Evolutionary conservation across 192 early-diverging fungal genomes (phyloP).

Genomic region (Coemansia sp.): DNA sequence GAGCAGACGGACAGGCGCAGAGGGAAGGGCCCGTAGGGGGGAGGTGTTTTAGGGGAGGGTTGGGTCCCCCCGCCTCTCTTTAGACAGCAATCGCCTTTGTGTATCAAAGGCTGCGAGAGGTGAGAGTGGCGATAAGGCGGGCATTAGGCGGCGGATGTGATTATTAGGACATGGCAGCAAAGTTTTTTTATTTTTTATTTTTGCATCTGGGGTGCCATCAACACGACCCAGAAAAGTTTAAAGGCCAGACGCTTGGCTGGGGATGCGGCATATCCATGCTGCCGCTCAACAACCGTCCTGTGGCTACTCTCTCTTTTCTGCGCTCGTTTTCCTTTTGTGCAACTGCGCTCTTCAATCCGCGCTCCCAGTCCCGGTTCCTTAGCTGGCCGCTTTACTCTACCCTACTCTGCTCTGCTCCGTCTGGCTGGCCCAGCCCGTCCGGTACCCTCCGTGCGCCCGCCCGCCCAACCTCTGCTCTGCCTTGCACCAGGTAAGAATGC

Average conservation of each 20-base stretch:
- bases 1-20: not conserved
- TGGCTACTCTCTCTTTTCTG: not conserved
- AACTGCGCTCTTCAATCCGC: slow-evolving; percentile 5
- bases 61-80: slow-evolving; percentile 11
- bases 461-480: not conserved
- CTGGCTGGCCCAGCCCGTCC: slow-evolving; percentile 2
- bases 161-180: not conserved
- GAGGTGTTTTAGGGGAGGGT: slow-evolving; percentile 1
- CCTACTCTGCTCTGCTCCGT: not conserved
- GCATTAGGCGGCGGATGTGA: slow-evolving; percentile 5
- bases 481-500: slow-evolving; percentile 4
- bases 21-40: not conserved
- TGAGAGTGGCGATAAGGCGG: slow-evolving; percentile 1
- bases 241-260: slow-evolving; percentile 12
- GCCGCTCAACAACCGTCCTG: slow-evolving; percentile 1
- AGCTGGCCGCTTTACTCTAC: not conserved
- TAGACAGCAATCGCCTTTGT: not conserved
- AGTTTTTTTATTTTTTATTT: slow-evolving; percentile 6
- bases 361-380: not conserved
- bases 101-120: not conserved
- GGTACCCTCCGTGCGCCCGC: not conserved
- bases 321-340: not conserved
- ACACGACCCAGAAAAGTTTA: slow-evolving; percentile 30
- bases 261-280: not conserved
- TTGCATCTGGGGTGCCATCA: not conserved